These are phyloP conservation scores for Ogataea angusta DNA, from an alignment of 805 yeast genomes.

Conservation along the genomic window DNA sequence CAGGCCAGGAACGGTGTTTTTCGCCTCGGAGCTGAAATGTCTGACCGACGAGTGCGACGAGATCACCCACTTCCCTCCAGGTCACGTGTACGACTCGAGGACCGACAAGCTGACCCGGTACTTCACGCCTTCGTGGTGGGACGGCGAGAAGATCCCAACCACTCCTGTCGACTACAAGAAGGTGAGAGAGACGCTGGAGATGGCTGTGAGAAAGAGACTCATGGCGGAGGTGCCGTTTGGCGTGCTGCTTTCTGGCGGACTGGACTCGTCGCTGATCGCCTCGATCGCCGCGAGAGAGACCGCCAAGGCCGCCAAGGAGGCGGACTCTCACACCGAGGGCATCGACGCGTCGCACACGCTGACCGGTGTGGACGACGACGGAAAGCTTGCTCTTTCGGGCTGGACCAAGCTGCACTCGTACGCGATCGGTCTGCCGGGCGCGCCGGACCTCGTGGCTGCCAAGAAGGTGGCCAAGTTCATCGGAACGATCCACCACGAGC, in stretches of 20 bases:
- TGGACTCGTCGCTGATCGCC: slow-evolving; percentile 95
- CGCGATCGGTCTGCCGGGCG: slow-evolving; percentile 95
- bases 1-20: slow-evolving; percentile 73
- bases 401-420: slow-evolving; percentile 87
- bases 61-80: slow-evolving; percentile 95
- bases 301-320: slow-evolving; percentile 61
- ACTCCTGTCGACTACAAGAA: slow-evolving; percentile 67
- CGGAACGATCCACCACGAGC: slow-evolving; percentile 96
- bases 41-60: slow-evolving; percentile 91
- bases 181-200: slow-evolving; percentile 79
- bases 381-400: slow-evolving; percentile 74
- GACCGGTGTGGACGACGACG: slow-evolving; percentile 90
- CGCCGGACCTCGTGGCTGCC: slow-evolving; percentile 97
- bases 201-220: slow-evolving; percentile 96
- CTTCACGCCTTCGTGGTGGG: slow-evolving; percentile 95
- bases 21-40: slow-evolving; percentile 94
- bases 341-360: slow-evolving; percentile 65
- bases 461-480: slow-evolving; percentile 93
- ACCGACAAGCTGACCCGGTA: slow-evolving; percentile 85
- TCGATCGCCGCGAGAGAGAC: slow-evolving; percentile 97
- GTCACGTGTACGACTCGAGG: slow-evolving; percentile 90
- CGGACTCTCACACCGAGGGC: slow-evolving; percentile 42
- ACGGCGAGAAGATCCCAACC: slow-evolving; percentile 69
- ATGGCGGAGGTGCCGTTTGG: slow-evolving; percentile 99
- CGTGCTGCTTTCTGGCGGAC: slow-evolving; percentile 94